Evolutionary conservation across 192 early-diverging fungal genomes (phyloP).

Genomic region (Podila epigama): DNA sequence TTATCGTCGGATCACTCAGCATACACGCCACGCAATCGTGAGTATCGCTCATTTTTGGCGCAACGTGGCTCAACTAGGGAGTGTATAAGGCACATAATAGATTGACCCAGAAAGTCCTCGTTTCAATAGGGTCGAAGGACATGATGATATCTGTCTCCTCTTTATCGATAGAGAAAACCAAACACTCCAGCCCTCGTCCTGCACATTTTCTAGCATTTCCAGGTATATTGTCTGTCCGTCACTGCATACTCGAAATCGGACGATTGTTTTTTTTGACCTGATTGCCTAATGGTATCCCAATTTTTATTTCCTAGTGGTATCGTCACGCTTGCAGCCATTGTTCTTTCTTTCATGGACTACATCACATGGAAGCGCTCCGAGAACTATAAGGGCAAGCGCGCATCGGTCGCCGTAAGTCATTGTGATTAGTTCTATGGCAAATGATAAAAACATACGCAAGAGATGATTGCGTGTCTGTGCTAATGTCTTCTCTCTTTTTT

Average conservation of each 20-base stretch:
- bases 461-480: neutral
- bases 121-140: neutral
- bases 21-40: neutral
- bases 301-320: constrained; percentile 10
- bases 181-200: constrained; percentile 11
- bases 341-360: constrained; percentile 24
- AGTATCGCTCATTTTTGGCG: too few species aligned
- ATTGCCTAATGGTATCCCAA: neutral
- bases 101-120: too few species aligned
- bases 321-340: constrained; percentile 11
- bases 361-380: constrained; percentile 44
- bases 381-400: constrained; percentile 37
- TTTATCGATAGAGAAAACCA: neutral
- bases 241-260: too few species aligned
- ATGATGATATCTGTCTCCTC: constrained; percentile 4
- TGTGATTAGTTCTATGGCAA: neutral
- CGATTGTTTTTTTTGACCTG: neutral
- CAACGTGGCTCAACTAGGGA: too few species aligned
- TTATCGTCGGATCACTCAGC: neutral
- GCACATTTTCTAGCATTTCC: constrained; percentile 22
- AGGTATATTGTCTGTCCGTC: too few species aligned
- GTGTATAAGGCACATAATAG: too few species aligned
- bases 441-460: too few species aligned
- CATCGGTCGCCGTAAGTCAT: constrained; percentile 16
- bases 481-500: neutral